Conservation (phyloP, 1,284 basidiomycete genomes). For the Heterobasidion annosum region DNA sequence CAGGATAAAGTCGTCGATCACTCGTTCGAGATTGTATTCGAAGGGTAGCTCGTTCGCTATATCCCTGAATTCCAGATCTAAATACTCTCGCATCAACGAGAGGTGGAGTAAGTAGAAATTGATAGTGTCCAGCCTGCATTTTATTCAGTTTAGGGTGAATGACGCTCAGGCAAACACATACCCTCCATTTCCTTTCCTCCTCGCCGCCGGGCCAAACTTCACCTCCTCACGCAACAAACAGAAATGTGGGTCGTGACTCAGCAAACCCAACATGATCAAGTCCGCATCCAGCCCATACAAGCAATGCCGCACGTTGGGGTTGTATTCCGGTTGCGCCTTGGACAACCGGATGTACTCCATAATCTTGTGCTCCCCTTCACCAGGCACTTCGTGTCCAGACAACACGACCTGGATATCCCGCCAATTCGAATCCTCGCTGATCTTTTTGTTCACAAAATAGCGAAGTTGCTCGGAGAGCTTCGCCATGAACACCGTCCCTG, state of each 20-base stretch:
- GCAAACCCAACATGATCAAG: conserved; percentile 93
- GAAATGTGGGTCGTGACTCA: conserved; percentile 99
- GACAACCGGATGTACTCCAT: conserved; percentile 97
- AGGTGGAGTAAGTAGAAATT: conserved; percentile 96
- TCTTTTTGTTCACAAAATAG: conserved; percentile 97
- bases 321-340: conserved; percentile 92
- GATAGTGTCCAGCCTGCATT: conserved; percentile 66
- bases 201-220: conserved; percentile 83
- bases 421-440: conserved; percentile 94
- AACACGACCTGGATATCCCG: conserved; percentile 86
- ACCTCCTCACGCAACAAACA: conserved; percentile 97
- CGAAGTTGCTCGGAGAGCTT: conserved; percentile 84
- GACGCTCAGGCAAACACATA: conserved; percentile 25
- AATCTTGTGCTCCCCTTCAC: conserved; percentile 99
- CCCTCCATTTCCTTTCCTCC: conserved; percentile 63
- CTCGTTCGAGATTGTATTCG: conserved; percentile 77
- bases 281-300: conserved; percentile 98
- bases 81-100: conserved; percentile 92
- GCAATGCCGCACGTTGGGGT: conserved; percentile 92
- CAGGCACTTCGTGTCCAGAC: conserved; percentile 97
- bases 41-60: conserved; percentile 55
- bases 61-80: conserved; percentile 88
- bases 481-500: conserved; percentile 94
- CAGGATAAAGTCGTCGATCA: conserved; percentile 98
- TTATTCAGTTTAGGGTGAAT: neutral